A percentile compares a stretch with the other conserved stretches of the same genome.
phyloP scores from a whole-genome alignment of 2,329 filamentous ascomycete genomes.

The Monilinia fructigena region DNA sequence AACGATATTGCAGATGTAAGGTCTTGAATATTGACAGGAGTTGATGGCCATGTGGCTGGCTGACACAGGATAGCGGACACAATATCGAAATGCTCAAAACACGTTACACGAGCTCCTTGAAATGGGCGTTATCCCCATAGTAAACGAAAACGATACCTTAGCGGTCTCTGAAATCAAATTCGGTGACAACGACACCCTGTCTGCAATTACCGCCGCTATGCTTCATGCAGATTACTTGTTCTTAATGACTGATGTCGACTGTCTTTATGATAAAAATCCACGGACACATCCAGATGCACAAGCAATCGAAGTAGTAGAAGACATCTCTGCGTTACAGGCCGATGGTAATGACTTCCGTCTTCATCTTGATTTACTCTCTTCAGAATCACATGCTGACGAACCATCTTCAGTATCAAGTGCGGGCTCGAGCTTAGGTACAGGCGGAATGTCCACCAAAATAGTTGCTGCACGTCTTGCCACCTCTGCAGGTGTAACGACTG shows the following conservation, averaged over 20 bases:
- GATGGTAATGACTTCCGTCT: conserved; percentile 55
- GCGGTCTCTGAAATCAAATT: conserved; percentile 99
- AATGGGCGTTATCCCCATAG: conserved; percentile 96
- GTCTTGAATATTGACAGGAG: conserved; percentile 22
- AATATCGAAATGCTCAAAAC: conserved; percentile 96
- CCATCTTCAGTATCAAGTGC: conserved; percentile 69
- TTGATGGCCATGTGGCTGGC: conserved; percentile 31
- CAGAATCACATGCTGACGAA: background rate
- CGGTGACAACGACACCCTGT: conserved; percentile 96
- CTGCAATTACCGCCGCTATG: conserved; percentile 95
- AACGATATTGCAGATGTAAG: conserved; percentile 93
- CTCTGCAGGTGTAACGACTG: conserved; percentile 89
- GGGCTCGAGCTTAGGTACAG: conserved; percentile 85
- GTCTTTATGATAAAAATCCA: conserved; percentile 94
- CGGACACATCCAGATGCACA: conserved; percentile 79
- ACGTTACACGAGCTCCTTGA: conserved; percentile 86
- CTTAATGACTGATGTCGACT: conserved; percentile 98
- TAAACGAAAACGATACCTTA: conserved; percentile 97
- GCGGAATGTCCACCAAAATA: conserved; percentile 97
- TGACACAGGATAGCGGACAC: conserved; percentile 60
- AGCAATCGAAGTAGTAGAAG: conserved; percentile 88
- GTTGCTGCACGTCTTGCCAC: conserved; percentile 88
- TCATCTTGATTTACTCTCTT: background rate
- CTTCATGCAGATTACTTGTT: conserved; percentile 95
- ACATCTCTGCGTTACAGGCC: conserved; percentile 77